Evolutionary conservation across 148 eudicot genomes (phyloP).

Genomic region (Bassia scoparia): DNA sequence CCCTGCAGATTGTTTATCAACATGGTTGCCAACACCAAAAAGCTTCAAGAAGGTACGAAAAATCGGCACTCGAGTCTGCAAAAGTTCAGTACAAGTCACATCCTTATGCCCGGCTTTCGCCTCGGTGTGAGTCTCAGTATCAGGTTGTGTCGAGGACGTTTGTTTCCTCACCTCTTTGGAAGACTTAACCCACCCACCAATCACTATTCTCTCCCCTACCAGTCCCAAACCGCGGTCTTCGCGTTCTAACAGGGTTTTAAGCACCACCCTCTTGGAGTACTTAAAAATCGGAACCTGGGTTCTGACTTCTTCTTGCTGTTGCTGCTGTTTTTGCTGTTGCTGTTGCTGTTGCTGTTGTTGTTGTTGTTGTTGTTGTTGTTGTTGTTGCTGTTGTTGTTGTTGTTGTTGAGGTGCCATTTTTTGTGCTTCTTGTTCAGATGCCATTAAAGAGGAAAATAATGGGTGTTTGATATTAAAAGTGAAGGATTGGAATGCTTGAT

Average conservation of each 20-base stretch:
- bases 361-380: no score
- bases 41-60: conserved; percentile 58
- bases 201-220: conserved; percentile 54
- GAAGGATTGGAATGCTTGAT: background rate
- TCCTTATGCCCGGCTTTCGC: conserved; percentile 31
- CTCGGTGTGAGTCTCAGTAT: conserved; percentile 17
- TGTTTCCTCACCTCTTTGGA: conserved; percentile 59
- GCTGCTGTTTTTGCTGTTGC: conserved; percentile 12
- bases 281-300: conserved; percentile 39
- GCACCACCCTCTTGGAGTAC: conserved; percentile 61
- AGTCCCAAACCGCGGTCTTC: conserved; percentile 51
- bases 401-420: conserved; percentile 33
- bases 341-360: no score
- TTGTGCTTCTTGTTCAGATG: conserved; percentile 23
- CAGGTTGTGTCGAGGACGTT: conserved; percentile 21
- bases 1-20: conserved; percentile 24
- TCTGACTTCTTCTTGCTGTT: background rate
- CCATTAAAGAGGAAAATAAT: conserved; percentile 15
- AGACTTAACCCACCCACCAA: conserved; percentile 96
- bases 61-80: conserved; percentile 56
- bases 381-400: background rate
- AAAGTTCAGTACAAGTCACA: conserved; percentile 60
- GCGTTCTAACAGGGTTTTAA: conserved; percentile 48
- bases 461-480: background rate
- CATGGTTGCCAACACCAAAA: conserved; percentile 53